A percentile compares a stretch with the other conserved stretches of the same genome.
Evolutionary conservation across 768 basidiomycete species (phyloP).

Genomic region (Chalciporus sphaerocephalus): DNA sequence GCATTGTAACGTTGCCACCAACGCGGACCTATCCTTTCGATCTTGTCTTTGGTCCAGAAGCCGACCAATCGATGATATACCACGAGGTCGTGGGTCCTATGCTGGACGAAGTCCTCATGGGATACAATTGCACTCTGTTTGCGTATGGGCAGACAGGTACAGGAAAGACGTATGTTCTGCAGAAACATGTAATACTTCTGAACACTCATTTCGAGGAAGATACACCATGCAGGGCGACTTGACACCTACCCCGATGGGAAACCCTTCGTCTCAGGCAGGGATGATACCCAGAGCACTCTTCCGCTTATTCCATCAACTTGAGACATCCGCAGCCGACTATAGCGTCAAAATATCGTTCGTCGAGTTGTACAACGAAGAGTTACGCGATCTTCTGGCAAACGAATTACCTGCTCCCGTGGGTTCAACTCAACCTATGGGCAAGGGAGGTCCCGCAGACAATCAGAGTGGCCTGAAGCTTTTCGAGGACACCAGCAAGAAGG

Average conservation of each 20-base stretch:
- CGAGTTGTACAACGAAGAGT: slow-evolving; percentile 97
- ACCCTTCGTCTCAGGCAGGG: slow-evolving; percentile 84
- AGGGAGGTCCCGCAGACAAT: slow-evolving; percentile 46
- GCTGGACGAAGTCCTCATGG: slow-evolving; percentile 88
- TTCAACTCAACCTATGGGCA: slow-evolving; percentile 74
- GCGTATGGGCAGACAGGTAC: slow-evolving; percentile 99
- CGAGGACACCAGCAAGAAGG: slow-evolving; percentile 83
- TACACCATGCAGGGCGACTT: slow-evolving; percentile 99
- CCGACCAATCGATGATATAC: slow-evolving; percentile 92
- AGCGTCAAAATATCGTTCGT: slow-evolving; percentile 92
- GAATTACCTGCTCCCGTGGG: slow-evolving; percentile 72
- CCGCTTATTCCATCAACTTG: slow-evolving; percentile 85
- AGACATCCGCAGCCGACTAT: slow-evolving; percentile 71
- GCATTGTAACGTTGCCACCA: slow-evolving; percentile 70
- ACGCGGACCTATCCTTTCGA: slow-evolving; percentile 91
- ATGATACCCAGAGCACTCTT: slow-evolving; percentile 95
- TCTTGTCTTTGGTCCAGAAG: slow-evolving; percentile 93
- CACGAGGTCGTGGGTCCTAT: slow-evolving; percentile 90
- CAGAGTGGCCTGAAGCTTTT: slow-evolving; percentile 80
- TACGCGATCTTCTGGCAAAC: slow-evolving; percentile 83
- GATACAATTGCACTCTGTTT: slow-evolving; percentile 97
- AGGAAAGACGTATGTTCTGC: slow-evolving; percentile 82
- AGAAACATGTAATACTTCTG: background rate
- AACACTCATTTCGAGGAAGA: slow-evolving; percentile 35
- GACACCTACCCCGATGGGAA: slow-evolving; percentile 74